Evolutionary conservation across 2,329 filamentous ascomycete genomes (phyloP).

Genomic region (Thielaviopsis musarum): DNA sequence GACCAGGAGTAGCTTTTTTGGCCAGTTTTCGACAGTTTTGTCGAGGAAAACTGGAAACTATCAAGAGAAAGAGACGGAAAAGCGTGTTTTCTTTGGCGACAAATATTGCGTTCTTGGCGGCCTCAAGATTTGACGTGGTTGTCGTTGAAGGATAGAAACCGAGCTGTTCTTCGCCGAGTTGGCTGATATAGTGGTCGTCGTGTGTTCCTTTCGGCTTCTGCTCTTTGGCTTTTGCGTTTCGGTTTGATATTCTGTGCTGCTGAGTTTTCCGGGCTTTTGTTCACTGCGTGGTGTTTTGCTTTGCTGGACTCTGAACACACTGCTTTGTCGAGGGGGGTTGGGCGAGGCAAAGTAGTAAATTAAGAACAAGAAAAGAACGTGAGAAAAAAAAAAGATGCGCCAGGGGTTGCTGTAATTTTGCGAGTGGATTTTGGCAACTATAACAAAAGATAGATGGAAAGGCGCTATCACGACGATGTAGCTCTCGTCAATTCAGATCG

Average conservation of each 20-base stretch:
- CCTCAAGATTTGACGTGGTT: not conserved
- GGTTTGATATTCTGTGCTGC: not conserved
- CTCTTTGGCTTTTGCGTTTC: not conserved
- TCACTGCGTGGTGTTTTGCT: not conserved
- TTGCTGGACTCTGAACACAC: not conserved
- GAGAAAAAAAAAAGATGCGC: not conserved
- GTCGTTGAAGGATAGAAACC: not conserved
- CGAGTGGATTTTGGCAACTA: not conserved
- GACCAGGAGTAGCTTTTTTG: not conserved
- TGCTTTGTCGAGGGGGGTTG: not conserved
- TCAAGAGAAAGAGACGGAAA: not conserved
- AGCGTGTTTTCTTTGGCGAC: not conserved
- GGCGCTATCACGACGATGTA: not conserved
- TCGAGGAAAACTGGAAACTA: not conserved
- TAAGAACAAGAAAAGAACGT: not conserved
- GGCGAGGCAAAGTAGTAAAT: not conserved
- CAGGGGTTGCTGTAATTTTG: not conserved
- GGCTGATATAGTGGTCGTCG: not conserved
- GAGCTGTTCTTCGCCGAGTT: not conserved
- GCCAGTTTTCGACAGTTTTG: not conserved
- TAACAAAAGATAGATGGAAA: not conserved
- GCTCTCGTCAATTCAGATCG: not conserved
- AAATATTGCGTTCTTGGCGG: not conserved
- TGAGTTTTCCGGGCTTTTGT: not conserved
- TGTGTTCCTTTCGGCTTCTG: not conserved